A percentile compares a stretch with the other conserved stretches of the same genome.
phyloP scores from a whole-genome alignment of 768 basidiomycete genomes.

The Mycena floridula region DNA sequence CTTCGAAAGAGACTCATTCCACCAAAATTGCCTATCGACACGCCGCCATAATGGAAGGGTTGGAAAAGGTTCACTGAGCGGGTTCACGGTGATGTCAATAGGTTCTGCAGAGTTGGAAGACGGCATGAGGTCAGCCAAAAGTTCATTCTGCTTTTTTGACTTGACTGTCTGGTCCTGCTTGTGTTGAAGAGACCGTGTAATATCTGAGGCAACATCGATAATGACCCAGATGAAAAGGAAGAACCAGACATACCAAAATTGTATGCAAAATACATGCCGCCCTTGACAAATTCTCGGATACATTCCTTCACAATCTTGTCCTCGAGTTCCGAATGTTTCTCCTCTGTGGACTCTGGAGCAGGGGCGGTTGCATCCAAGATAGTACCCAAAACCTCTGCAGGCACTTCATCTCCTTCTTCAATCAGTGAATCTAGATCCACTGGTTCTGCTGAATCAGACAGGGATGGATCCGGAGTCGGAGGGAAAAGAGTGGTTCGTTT shows the following conservation, averaged over 20 bases:
- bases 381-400: constrained; percentile 45
- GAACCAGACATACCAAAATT: constrained; percentile 56
- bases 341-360: constrained; percentile 54
- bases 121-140: constrained; percentile 52
- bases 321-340: constrained; percentile 72
- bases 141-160: constrained; percentile 48
- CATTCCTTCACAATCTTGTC: constrained; percentile 78
- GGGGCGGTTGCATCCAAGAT: constrained; percentile 60
- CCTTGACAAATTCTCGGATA: constrained; percentile 70
- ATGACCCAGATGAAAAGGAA: background rate
- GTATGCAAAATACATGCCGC: constrained; percentile 88
- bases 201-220: constrained; percentile 37
- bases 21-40: constrained; percentile 90
- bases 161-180: constrained; percentile 64
- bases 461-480: constrained; percentile 3
- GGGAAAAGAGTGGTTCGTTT: constrained; percentile 31
- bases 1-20: constrained; percentile 87
- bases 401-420: constrained; percentile 37
- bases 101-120: constrained; percentile 6
- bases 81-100: constrained; percentile 34
- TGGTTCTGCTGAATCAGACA: background rate
- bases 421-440: constrained; percentile 24
- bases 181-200: constrained; percentile 77
- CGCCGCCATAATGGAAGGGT: constrained; percentile 87
- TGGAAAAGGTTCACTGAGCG: constrained; percentile 65